Evolutionary conservation across 371 early-diverging fungal genomes (phyloP), one percentile per base, ranked within the genome.

Genomic region (Syncephalastrum sp.): DNA sequence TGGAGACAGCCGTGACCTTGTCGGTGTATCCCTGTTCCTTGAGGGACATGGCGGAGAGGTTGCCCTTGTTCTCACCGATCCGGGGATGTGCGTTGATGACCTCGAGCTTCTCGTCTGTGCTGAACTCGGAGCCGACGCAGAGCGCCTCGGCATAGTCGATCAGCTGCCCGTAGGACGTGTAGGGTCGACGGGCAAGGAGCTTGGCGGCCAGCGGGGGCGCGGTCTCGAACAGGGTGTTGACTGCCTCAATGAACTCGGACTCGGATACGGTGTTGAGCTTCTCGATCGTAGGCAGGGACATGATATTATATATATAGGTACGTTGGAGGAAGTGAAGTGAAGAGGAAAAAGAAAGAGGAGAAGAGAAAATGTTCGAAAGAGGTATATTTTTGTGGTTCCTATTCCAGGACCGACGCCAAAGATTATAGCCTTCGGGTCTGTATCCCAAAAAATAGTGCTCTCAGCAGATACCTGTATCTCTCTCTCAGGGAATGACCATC

Each of bases 41-140:
- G 33, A 83, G 63, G 5, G 92, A 91, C 56, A 83, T 64, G 12
- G 85, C 88, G 1, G 91, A 91, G 33, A 93, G 81, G 21, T 80
- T 83, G 21, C 69, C 68, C 55, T 80, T 83, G 63, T 74, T 72
- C 44, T 85, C 92, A 51, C 96, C 96, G 57, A 96, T 90, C n/a
- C 94, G 85, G 33, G 96, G 94, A 69, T 96, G 96, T 4, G 91
- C 90, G 61, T 91, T 91, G 67, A 91, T 83, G 17, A 91, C 79
- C 27, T 86, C 85, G 19, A 90, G 61, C 64, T 82, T 84, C 57
- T 90, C 90, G 46, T 78, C 64, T 3, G 77, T 60, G 16, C 67
- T 76, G 33, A 91, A 69, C 41, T 79, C 74, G 38, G 62, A 50
- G 44, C 75, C 72, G n/a, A 82, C 66, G 44, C 77, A 71, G 24